These are phyloP conservation scores for Neofusicoccum umdonicola DNA, from an alignment of 2,329 filamentous ascomycete genomes.

Conservation along the genomic window DNA sequence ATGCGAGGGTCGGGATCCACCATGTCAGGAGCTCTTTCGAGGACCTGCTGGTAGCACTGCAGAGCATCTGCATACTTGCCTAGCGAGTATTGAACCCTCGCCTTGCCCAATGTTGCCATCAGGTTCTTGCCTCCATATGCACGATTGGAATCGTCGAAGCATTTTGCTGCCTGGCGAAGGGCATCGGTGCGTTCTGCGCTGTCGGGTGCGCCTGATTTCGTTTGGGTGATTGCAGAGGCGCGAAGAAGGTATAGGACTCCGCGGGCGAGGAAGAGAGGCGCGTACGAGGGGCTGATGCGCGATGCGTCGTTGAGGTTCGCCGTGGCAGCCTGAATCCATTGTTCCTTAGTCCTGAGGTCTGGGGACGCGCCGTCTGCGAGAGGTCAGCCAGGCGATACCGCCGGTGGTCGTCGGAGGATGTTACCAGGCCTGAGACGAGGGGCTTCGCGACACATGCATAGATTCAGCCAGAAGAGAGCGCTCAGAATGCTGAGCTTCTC, in stretches of 20 bases:
- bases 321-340: slow-evolving; percentile 88
- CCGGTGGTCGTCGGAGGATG: not conserved
- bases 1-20: slow-evolving; percentile 93
- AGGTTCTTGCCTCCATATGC: slow-evolving; percentile 84
- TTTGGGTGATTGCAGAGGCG: slow-evolving; percentile 76
- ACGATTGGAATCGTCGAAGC: slow-evolving; percentile 89
- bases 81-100: slow-evolving; percentile 80
- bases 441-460: slow-evolving; percentile 84
- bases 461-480: slow-evolving; percentile 85
- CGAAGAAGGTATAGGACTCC: slow-evolving; percentile 86
- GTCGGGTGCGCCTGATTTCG: slow-evolving; percentile 65
- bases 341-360: slow-evolving; percentile 86
- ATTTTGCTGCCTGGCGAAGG: slow-evolving; percentile 80
- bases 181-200: slow-evolving; percentile 72
- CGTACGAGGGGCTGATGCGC: slow-evolving; percentile 86
- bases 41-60: slow-evolving; percentile 79
- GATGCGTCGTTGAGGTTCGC: slow-evolving; percentile 92
- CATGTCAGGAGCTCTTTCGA: slow-evolving; percentile 81
- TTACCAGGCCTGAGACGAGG: slow-evolving; percentile 60
- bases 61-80: slow-evolving; percentile 83
- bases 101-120: slow-evolving; percentile 87
- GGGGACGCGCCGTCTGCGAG: slow-evolving; percentile 49
- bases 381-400: not conserved
- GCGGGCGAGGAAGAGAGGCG: slow-evolving; percentile 85
- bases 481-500: slow-evolving; percentile 83